Percentiles rank a stretch among this genome's conserved stretches.
phyloP scores from a whole-genome alignment of 305 asterid genomes.

The Solanum hybrid region DNA sequence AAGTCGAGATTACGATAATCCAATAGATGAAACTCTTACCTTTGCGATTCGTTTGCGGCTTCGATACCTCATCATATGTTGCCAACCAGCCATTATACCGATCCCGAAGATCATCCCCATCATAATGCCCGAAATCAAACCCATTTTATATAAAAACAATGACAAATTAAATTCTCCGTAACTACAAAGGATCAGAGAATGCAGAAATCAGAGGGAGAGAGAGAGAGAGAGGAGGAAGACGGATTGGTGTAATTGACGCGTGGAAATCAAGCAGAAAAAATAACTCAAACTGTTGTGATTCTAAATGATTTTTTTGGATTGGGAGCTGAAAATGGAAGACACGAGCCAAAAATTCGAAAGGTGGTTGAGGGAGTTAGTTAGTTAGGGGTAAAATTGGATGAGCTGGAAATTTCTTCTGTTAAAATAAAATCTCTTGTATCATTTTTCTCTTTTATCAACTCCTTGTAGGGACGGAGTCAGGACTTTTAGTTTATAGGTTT shows the following conservation, averaged over 20 bases:
- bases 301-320: not conserved
- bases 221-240: not conserved
- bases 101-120: slow-evolving; percentile 84
- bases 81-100: slow-evolving; percentile 90
- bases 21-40: slow-evolving; percentile 3
- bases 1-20: not conserved
- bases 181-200: not conserved
- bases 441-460: not conserved
- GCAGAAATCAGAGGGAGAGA: not conserved
- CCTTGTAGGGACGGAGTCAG: too few species aligned
- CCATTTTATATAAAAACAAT: slow-evolving; percentile 29
- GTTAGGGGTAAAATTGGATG: not conserved
- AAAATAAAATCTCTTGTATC: not conserved
- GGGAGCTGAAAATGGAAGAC: not conserved
- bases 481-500: too few species aligned
- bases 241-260: not conserved
- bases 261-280: not conserved
- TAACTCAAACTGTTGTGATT: not conserved
- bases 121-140: slow-evolving; percentile 76
- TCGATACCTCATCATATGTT: slow-evolving; percentile 64
- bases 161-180: not conserved
- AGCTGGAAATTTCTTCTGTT: not conserved
- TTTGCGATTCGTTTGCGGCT: slow-evolving; percentile 77
- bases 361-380: not conserved
- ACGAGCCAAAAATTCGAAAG: slow-evolving; percentile 1